Base-by-base conservation (phyloP, 441 rosid species). In the Euphorbia schlechtendalii region DNA sequence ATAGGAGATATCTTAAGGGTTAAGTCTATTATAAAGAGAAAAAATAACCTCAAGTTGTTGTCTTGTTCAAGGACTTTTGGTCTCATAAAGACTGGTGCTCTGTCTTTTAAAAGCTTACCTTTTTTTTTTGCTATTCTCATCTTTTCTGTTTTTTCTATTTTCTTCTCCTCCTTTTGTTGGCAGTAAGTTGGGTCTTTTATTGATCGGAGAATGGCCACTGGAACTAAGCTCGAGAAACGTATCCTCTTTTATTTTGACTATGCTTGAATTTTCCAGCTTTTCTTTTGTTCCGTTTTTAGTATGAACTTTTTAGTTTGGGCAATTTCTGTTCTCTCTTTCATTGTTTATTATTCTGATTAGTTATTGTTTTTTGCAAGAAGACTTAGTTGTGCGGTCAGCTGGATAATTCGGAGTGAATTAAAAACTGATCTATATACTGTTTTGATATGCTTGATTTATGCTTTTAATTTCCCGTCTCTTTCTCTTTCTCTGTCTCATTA, bases 191-290 rank as follows among this genome's bases (percentile, higher is more conserved):
- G 68, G 63, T 71, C 63, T 46, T 55, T 64, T 15, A 46, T 46
- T 17, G 18, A 46, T 46, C 51, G 45, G 24, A 63, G 7, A 43
- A 81, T 81, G 85, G 78, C 80, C 36, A 75, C 74, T 25, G 72
- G 62, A 55, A 70, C 57, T 61, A 71, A 38, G 43, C 48, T 68
- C 11, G 70, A 71, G 55, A 74, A 63, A 59, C 55, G 83, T 81
- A 76, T 4, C 69, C 62, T 61, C 55, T 40, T 34, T 11, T 14
- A 13, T 40, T 28, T 56, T 1, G 7, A 20, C 12, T 9, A 17
- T 64, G 24, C 18, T 13, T 30, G 17, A n/a, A 10, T 22, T 38
- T 25, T 14, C 3, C 20, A 43, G 28, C 32, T 21, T 21, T 38
- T 21, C 12, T 12, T 20, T 40, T 20, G 6, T 60, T 27, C 11